These are phyloP conservation scores for Talaromyces proteolyticus DNA, from an alignment of 495 filamentous ascomycete species.

Conservation along the genomic window DNA sequence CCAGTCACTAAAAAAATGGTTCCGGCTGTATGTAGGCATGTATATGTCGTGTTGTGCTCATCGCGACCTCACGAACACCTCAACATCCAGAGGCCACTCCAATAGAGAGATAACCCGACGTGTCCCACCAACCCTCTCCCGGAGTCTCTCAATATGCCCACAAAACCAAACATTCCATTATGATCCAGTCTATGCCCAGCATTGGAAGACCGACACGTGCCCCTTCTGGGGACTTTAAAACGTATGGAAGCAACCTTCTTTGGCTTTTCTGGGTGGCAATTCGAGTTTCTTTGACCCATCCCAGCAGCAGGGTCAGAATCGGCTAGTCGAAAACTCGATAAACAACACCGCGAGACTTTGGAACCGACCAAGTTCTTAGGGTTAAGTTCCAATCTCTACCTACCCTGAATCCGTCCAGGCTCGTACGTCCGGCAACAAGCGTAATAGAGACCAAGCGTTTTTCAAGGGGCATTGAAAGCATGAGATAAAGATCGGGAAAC, in stretches of 20 bases:
- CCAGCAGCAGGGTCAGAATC: slow-evolving; percentile 19
- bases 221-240: slow-evolving; percentile 23
- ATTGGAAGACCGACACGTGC: slow-evolving; percentile 40
- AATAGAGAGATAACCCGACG: slow-evolving; percentile 23
- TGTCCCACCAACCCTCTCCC: slow-evolving; percentile 32
- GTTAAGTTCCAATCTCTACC: slow-evolving; percentile 30
- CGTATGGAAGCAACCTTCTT: slow-evolving; percentile 42
- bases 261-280: slow-evolving; percentile 23
- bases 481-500: slow-evolving; percentile 18
- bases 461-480: slow-evolving; percentile 12
- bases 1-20: slow-evolving; percentile 14
- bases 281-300: slow-evolving; percentile 33
- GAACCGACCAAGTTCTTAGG: slow-evolving; percentile 33
- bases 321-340: slow-evolving; percentile 31
- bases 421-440: slow-evolving; percentile 11
- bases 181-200: slow-evolving; percentile 39
- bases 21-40: slow-evolving; percentile 31
- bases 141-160: slow-evolving; percentile 15
- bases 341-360: slow-evolving; percentile 33
- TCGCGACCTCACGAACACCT: slow-evolving; percentile 14
- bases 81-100: slow-evolving; percentile 23
- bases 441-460: slow-evolving; percentile 4
- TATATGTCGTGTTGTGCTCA: slow-evolving; percentile 30
- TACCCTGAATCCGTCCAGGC: slow-evolving; percentile 8
- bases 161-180: slow-evolving; percentile 27